These are phyloP conservation scores for Vigna angularis DNA, from an alignment of 306 rosid genomes.

Conservation along the genomic window DNA sequence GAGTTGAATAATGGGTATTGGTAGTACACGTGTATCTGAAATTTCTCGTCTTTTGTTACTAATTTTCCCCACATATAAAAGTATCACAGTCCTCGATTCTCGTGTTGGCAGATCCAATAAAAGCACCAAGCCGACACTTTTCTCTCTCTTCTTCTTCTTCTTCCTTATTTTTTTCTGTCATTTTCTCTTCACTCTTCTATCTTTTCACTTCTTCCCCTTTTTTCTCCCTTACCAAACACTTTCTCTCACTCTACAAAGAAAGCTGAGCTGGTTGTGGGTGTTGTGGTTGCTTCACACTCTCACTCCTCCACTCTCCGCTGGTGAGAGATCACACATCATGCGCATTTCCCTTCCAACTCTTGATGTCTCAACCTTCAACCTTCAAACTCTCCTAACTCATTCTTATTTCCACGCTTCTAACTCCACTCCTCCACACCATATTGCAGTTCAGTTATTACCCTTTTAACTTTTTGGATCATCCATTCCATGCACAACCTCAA, in stretches of 20 bases:
- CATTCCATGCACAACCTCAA: slow-evolving; percentile 40
- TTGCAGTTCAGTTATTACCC: not conserved
- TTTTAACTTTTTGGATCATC: slow-evolving; percentile 3
- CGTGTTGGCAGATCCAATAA: slow-evolving; percentile 48
- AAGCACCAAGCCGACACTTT: slow-evolving; percentile 51
- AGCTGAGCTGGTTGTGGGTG: slow-evolving; percentile 36
- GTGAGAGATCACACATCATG: slow-evolving; percentile 45
- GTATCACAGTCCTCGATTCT: slow-evolving; percentile 31
- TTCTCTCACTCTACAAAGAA: slow-evolving; percentile 34
- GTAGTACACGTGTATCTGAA: slow-evolving; percentile 4
- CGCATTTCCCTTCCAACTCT: slow-evolving; percentile 2
- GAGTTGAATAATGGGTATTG: too few species aligned
- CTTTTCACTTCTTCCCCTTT: slow-evolving; percentile 47
- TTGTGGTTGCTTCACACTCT: slow-evolving; percentile 31
- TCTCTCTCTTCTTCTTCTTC: not conserved
- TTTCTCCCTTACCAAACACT: slow-evolving; percentile 57
- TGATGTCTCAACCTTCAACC: slow-evolving; percentile 21
- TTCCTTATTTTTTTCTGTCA: not conserved
- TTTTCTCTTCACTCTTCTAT: slow-evolving; percentile 57
- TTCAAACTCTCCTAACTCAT: slow-evolving; percentile 1
- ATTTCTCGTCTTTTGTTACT: not conserved
- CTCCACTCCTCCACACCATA: not conserved
- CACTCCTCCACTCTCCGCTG: slow-evolving; percentile 30
- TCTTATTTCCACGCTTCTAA: not conserved
- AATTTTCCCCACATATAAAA: not conserved